Evolutionary conservation across 1,284 basidiomycete genomes (phyloP), one percentile per base, ranked within the genome.

Genomic region (Marasmius sp.): DNA sequence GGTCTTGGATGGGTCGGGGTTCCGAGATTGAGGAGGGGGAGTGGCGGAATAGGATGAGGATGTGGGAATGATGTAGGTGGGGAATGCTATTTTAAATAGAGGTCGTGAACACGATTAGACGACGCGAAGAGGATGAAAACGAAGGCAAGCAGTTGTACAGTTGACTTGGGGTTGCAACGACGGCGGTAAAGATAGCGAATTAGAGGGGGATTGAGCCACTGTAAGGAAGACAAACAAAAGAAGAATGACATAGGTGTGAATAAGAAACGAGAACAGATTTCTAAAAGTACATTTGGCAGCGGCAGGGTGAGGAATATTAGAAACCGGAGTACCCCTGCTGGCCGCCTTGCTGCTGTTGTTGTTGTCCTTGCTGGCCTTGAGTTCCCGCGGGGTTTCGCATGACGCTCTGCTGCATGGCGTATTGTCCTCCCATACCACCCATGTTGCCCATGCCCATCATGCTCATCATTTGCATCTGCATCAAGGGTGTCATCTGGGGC

Each of bases 321-420:
- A 64, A 64, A 22, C 75, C 77, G 77, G 85, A 83, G 72, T 84
- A 88, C 55, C 80, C 82, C 71, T 87, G 85, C 58, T 77, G 78
- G 27, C 68, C 70, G 67, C 60, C 63, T 57, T 66, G 61, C 36
- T 59, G 62, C 38, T 59, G 56, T 27, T 61, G 63, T 70, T 73
- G 53, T 39, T 62, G 61, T 27, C 73, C 50, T 39, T 59, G 57
- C 45, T 56, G 54, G 34, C 72, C 71, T 59, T 78, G 69, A 14
- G 85, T 86, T 16, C 79, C 82, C 16, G 90, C 89, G 69, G 89
- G 83, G 71, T 91, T 87, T 61, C 90, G 84, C 88, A 92, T 86
- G 61, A 91, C 88, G 67, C 88, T 91, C 70, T 92, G 84, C 56
- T 86, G 89, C 85, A 92, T 89, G n/a, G 88, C 84, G 64, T 88